These are phyloP conservation scores for Globisporangium mamillatum DNA, from an alignment of 352 stramenopile species.

Conservation along the genomic window DNA sequence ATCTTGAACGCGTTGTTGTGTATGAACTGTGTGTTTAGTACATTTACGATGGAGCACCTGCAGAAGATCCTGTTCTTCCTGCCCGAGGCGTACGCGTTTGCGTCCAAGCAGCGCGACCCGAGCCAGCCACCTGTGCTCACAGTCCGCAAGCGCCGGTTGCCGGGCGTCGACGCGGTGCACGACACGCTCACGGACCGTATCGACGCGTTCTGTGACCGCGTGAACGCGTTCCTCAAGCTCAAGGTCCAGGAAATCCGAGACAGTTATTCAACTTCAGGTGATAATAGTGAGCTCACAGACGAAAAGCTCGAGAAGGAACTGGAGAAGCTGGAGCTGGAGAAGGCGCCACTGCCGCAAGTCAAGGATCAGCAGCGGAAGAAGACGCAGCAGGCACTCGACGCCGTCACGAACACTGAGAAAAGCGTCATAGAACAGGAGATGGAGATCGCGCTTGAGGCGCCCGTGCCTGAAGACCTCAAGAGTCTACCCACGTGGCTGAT, in stretches of 20 bases:
- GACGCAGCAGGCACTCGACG: slow-evolving; percentile 16
- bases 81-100: slow-evolving; percentile 45
- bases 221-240: slow-evolving; percentile 32
- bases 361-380: slow-evolving; percentile 11
- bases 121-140: slow-evolving; percentile 43
- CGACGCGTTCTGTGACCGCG: slow-evolving; percentile 31
- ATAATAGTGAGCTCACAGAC: slow-evolving; percentile 21
- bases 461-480: slow-evolving; percentile 63
- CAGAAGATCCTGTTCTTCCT: slow-evolving; percentile 58
- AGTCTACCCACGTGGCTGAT: slow-evolving; percentile 76
- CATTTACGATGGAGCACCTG: slow-evolving; percentile 47
- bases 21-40: slow-evolving; percentile 17
- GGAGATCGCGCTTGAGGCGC: slow-evolving; percentile 45
- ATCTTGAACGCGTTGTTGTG: background rate
- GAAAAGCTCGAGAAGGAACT: slow-evolving; percentile 32
- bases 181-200: slow-evolving; percentile 53
- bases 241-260: slow-evolving; percentile 22
- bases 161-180: slow-evolving; percentile 16
- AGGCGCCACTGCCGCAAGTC: slow-evolving; percentile 29
- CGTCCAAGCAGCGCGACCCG: slow-evolving; percentile 41
- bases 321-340: slow-evolving; percentile 37
- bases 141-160: slow-evolving; percentile 48
- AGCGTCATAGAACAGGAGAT: slow-evolving; percentile 30
- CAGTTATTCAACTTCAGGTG: background rate
- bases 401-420: slow-evolving; percentile 8